A percentile compares a stretch with the other conserved stretches of the same genome.
These are phyloP conservation scores for Hypholoma fasciculare DNA, from an alignment of 768 basidiomycete species.

Conservation along the genomic window DNA sequence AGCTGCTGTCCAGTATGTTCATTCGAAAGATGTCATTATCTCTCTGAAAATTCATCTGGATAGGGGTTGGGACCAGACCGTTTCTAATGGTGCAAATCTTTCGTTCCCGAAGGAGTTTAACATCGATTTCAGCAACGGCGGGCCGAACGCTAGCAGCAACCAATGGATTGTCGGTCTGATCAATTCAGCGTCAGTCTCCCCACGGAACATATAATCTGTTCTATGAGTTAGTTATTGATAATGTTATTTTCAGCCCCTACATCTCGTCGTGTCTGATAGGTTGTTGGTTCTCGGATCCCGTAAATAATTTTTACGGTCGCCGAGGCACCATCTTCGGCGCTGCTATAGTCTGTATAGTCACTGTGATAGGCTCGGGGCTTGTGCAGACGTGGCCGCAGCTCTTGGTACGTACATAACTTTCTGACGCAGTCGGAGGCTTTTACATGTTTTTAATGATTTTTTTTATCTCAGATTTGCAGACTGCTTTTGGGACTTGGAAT, in stretches of 20 bases:
- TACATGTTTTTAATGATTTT: not conserved
- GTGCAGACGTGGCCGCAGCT: slow-evolving; percentile 50
- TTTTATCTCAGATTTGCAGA: slow-evolving; percentile 36
- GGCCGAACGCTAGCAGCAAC: slow-evolving; percentile 38
- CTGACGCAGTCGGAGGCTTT: not conserved
- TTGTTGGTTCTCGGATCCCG: slow-evolving; percentile 43
- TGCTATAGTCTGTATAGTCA: slow-evolving; percentile 47
- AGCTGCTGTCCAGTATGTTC: slow-evolving; percentile 65
- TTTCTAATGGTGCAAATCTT: slow-evolving; percentile 57
- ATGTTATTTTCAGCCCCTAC: slow-evolving; percentile 27
- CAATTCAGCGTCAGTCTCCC: slow-evolving; percentile 48
- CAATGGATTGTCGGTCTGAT: slow-evolving; percentile 72
- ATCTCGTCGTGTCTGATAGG: slow-evolving; percentile 38
- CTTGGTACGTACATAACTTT: slow-evolving; percentile 24
- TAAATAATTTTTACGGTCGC: slow-evolving; percentile 59
- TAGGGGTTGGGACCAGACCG: slow-evolving; percentile 51
- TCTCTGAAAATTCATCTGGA: not conserved
- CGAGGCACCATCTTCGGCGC: slow-evolving; percentile 57
- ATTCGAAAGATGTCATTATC: not conserved
- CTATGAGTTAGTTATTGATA: not conserved
- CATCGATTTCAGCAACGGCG: slow-evolving; percentile 27
- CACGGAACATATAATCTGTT: not conserved
- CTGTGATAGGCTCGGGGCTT: slow-evolving; percentile 45
- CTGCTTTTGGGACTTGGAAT: slow-evolving; percentile 58
- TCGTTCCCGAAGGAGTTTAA: slow-evolving; percentile 50